These are phyloP conservation scores for Nowakowskiella sp. DNA, from an alignment of 192 early-diverging fungal species.

Conservation along the genomic window DNA sequence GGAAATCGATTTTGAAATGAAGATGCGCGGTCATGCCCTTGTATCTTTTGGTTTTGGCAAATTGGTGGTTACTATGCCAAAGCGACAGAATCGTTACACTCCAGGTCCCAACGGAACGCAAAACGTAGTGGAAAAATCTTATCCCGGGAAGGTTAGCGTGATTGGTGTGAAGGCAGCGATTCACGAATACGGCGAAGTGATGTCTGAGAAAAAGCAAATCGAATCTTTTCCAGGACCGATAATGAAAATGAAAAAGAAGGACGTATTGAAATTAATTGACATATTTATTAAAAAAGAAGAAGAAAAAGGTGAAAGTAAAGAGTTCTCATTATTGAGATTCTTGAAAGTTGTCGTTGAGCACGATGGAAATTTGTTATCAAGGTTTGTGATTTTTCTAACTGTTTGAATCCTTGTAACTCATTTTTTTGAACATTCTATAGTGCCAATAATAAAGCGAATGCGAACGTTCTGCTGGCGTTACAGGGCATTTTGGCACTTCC, in stretches of 20 bases:
- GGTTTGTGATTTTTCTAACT: conserved; percentile 13
- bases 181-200: background rate
- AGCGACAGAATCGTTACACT: conserved; percentile 19
- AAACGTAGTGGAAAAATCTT: conserved; percentile 23
- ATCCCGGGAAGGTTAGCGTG: conserved; percentile 18
- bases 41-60: conserved; percentile 27
- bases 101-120: conserved; percentile 20
- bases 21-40: conserved; percentile 37
- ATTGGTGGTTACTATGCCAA: conserved; percentile 23
- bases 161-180: background rate
- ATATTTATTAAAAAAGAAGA: conserved; percentile 11
- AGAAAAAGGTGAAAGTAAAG: conserved; percentile 13
- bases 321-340: conserved; percentile 51
- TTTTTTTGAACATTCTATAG: background rate
- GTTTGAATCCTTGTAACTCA: conserved; percentile 13
- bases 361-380: conserved; percentile 54
- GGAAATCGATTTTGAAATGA: no score
- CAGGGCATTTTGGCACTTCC: conserved; percentile 28
- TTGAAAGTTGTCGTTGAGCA: conserved; percentile 52
- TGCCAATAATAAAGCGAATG: conserved; percentile 6
- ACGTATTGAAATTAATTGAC: conserved; percentile 25
- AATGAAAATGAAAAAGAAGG: conserved; percentile 38
- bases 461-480: conserved; percentile 40
- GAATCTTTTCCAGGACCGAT: conserved; percentile 19
- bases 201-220: background rate